Evolutionary conservation across 78 protist genomes (phyloP), one percentile per base, ranked within the genome.

Genomic region (Reticulomyxa filosa): DNA sequence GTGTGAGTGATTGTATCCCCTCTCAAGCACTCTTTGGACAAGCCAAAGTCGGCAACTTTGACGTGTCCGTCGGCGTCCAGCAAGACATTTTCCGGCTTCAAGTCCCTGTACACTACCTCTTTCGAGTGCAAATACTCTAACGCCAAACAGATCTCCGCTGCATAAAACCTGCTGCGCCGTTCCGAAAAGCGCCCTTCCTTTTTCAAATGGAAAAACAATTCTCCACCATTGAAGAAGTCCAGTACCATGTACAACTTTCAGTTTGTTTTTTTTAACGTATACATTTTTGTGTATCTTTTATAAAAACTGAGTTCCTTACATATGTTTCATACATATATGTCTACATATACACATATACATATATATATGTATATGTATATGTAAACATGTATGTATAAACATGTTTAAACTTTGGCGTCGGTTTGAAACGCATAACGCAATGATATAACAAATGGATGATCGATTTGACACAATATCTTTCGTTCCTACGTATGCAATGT

Each of bases 1-100:
- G 98, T 81, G 64, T 0, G 91, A 82, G 57, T 83, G 59, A n/a
- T 22, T 38, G 17, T n/a, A 1, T 0, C 13, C 6, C 32, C 73
- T 32, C 38, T 70, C 55, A 77, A 70, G 22, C 67, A 8, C 17
- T 57, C 80, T 65, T 93, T 93, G 13, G 87, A 73, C 4, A 93
- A 79, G 13, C 98, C 98, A 50, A 90, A 93, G 67, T 93, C 98
- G 2, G 96, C 88, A 38, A 93, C 29, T 53, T 57, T 51, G 22
- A 89, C 73, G 79, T 93, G 86, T 8, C 98, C 92, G 11, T 55
- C 59, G 13, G 8, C 10, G 30, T 55, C 59, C 59, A 55, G 59
- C 10, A 55, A 10, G 13, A 55, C 59, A 33, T 55, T 55, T 33
- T 55, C 65, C 11, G 65, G 65, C 10, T 23, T 61, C 20, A 61